Evolutionary conservation across 371 early-diverging fungal species (phyloP), one percentile per base, ranked within the genome.

Genomic region (Mortierella sp.): DNA sequence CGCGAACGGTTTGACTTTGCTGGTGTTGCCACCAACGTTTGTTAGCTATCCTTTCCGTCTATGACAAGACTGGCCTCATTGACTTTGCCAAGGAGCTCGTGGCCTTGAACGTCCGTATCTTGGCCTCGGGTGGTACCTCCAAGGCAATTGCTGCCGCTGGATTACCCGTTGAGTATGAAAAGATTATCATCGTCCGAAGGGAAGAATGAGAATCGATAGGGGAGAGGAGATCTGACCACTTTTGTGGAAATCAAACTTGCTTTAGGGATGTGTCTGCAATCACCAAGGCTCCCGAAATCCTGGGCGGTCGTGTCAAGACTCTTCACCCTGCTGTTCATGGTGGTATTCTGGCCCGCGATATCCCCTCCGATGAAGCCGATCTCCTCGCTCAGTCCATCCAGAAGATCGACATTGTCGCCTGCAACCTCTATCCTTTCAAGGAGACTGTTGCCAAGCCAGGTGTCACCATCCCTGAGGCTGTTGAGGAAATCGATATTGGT

Each of bases 291-390:
- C 98, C 98, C 39, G 98, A 98, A 82, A 98, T 98, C 95, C 88
- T 98, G 41, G 98, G 98, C 54, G 98, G 98, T 23, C 94, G 98
- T 67, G 98, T 98, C 78, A 98, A 98, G 89, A 98, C 98, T 16
- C 88, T 98, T 41, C 98, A 98, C 79, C 98, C 98, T 43, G 98
- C 96, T 62, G 96, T 98, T 56, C 98, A 98, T 78, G 98, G 98
- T 71, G 98, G 97, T 64, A 98, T 97, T 58, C 90, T 98, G 64
- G 97, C 98, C 45, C 95, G 95, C 63, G 88, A 93, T 73, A 92
- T 94, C 54, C 85, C 89, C 30, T 85, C 86, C 61, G 98, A 98
- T 79, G 86, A 92, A 51, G 87, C 88, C 50, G 98, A 98, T 82
- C 90, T 98, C 71, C 86, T 86, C 51, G 89, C 89, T 55, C 93